phyloP scores from a whole-genome alignment of 2,329 filamentous ascomycete genomes.

The Pseudogymnoascus sp. region DNA sequence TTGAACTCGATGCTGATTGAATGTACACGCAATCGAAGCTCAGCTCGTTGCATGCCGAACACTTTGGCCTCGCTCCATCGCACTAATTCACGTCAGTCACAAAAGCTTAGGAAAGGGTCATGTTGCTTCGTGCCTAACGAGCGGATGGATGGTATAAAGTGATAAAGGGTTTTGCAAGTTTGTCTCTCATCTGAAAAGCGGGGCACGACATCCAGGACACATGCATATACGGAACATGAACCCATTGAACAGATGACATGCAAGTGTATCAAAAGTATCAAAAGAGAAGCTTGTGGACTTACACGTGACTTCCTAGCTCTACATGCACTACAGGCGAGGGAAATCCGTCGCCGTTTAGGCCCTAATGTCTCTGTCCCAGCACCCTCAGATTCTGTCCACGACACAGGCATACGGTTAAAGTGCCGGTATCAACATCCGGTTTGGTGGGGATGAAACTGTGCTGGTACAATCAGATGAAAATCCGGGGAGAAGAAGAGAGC shows the following conservation, averaged over 20 bases:
- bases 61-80: conserved; percentile 36
- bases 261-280: not conserved
- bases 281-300: conserved; percentile 9
- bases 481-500: not conserved
- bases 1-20: conserved; percentile 29
- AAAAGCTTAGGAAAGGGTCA: not conserved
- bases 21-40: conserved; percentile 39
- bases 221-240: not conserved
- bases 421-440: not conserved
- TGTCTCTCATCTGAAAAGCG: not conserved
- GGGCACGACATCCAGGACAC: not conserved
- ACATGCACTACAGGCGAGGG: conserved; percentile 34
- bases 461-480: not conserved
- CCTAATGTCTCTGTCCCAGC: conserved; percentile 1
- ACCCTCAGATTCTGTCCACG: not conserved
- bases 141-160: not conserved
- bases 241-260: not conserved
- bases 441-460: not conserved
- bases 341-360: conserved; percentile 32
- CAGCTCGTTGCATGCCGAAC: conserved; percentile 35
- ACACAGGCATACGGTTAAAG: not conserved
- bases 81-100: conserved; percentile 28
- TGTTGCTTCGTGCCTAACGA: not conserved
- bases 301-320: conserved; percentile 31
- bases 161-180: not conserved